Percentiles rank a stretch among this genome's conserved stretches.
Conservation (phyloP, 306 rosid genomes). For the Vachellia collinsii region DNA sequence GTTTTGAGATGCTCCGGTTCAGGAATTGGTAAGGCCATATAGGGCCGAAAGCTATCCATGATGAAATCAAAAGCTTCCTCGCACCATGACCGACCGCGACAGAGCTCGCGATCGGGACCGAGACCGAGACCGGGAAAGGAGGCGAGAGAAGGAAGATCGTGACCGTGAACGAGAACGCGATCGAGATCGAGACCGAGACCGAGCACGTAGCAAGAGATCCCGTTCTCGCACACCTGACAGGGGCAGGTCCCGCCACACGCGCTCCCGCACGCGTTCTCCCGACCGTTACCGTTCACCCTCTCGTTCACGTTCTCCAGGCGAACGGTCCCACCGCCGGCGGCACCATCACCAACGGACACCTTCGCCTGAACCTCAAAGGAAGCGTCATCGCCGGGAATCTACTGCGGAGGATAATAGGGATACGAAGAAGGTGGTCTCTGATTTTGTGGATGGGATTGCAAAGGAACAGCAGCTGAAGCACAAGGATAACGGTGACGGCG, state of each 20-base stretch:
- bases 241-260: constrained; percentile 68
- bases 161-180: constrained; percentile 50
- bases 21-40: neutral
- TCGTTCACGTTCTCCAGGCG: constrained; percentile 66
- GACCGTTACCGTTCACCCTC: constrained; percentile 47
- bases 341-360: constrained; percentile 71
- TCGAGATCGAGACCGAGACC: constrained; percentile 64
- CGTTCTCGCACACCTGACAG: constrained; percentile 81
- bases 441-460: constrained; percentile 76
- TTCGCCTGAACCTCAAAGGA: constrained; percentile 66
- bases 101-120: constrained; percentile 54
- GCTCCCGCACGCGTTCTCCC: constrained; percentile 73
- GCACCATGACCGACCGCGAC: constrained; percentile 56
- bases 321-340: constrained; percentile 67
- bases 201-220: constrained; percentile 69
- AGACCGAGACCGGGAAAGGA: constrained; percentile 43
- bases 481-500: constrained; percentile 45
- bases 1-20: neutral
- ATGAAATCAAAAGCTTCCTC: neutral
- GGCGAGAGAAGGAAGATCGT: neutral
- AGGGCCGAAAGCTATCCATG: neutral
- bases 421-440: constrained; percentile 71
- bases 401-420: constrained; percentile 63
- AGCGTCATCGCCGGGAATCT: constrained; percentile 73
- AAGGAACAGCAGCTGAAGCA: constrained; percentile 68